Evolutionary conservation across 768 basidiomycete species (phyloP).

Genomic region (Rubroboletus pulcherrimus): DNA sequence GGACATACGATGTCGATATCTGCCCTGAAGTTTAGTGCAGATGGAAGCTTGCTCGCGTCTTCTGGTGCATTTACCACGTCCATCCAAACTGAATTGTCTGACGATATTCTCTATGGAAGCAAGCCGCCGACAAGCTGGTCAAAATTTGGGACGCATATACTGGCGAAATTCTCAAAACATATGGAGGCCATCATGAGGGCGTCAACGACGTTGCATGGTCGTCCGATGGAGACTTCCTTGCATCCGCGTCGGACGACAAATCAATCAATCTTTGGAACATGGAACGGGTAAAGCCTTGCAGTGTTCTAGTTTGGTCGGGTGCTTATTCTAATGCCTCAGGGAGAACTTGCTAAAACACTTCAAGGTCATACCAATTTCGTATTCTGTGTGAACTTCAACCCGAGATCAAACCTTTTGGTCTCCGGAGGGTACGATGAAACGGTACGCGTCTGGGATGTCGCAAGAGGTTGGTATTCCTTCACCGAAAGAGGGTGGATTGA

Average conservation of each 20-base stretch:
- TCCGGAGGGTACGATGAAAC: constrained; percentile 96
- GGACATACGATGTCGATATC: constrained; percentile 86
- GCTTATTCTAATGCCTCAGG: constrained; percentile 34
- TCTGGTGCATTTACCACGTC: constrained; percentile 54
- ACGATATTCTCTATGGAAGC: constrained; percentile 36
- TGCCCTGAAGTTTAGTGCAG: constrained; percentile 83
- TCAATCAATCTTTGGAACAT: constrained; percentile 83
- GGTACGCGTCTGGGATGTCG: constrained; percentile 95
- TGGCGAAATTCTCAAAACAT: constrained; percentile 69
- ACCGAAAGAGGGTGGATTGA: not conserved
- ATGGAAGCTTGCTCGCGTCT: constrained; percentile 79
- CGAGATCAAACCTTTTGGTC: constrained; percentile 83
- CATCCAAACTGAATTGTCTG: constrained; percentile 5
- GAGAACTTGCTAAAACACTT: constrained; percentile 59
- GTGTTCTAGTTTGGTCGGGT: not conserved
- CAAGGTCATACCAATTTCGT: constrained; percentile 91
- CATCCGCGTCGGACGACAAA: constrained; percentile 93
- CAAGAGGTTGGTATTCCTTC: constrained; percentile 53
- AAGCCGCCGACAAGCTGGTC: constrained; percentile 80
- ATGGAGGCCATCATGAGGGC: constrained; percentile 73
- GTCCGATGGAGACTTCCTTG: constrained; percentile 72
- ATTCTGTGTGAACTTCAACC: constrained; percentile 91
- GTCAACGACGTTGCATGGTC: constrained; percentile 93
- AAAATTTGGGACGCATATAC: constrained; percentile 77
- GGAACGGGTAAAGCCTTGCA: constrained; percentile 45